Evolutionary conservation across 2,329 filamentous ascomycete species (phyloP), one percentile per base, ranked within the genome.

Genomic region (Arthroderma uncinatum): DNA sequence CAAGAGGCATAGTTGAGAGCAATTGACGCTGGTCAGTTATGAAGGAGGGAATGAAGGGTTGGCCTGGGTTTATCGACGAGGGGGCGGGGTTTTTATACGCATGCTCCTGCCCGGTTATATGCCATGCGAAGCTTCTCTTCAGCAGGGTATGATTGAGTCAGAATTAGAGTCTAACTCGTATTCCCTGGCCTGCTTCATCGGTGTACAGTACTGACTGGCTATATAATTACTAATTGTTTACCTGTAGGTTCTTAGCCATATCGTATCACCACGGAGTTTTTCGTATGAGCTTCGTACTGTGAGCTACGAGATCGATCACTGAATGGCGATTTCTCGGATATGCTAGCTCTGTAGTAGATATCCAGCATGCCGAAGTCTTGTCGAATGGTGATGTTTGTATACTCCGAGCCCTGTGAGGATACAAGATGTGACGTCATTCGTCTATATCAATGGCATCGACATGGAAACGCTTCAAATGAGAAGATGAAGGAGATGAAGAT

Each of bases 1-100:
- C 58, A 30, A 73, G 64, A 63, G 69, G 70, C 71, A 73, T 73
- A 21, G 28, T 34, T 33, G 44, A 28, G n/a, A n/a, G 25, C n/a
- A 6, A 25, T 42, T 4, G 6, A 19, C n/a, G 5, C 8, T 30
- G 2, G 47, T 23, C 9, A 14, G 12, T 9, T n/a, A 12, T n/a
- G n/a, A 30, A 30, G 28, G 28, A 30, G 28, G 28, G 28, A 30
- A 7, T 4, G 28, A 30, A 7, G 28, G 7, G 28, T 47, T 10
- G 16, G 10, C 16, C n/a, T 8, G 1, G 47, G 23, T 10, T 5
- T 30, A 19, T 50, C 5, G 25, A 50, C 34, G 47, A 19, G 28
- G n/a, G 14, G 25, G 42, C 42, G 42, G 42, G 42, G 42, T 50
- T 33, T 50, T 30, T 50, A 50, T 42, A 42, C 16, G 2, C 44